Conservation (phyloP, 495 filamentous ascomycete species). For the Penicillium cosmopolitanum region DNA sequence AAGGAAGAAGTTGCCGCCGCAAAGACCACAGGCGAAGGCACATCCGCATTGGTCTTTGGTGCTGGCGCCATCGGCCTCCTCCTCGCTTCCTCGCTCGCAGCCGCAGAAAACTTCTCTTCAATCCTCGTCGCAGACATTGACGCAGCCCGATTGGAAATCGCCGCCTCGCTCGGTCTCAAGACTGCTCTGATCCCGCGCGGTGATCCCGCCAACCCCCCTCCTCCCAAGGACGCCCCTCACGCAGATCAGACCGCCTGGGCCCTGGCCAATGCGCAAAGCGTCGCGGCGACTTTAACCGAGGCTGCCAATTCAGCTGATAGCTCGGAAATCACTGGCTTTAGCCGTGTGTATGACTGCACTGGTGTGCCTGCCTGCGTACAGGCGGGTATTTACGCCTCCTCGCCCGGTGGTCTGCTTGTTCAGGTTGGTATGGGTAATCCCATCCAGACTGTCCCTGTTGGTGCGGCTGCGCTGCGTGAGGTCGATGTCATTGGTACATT, state of each 20-base stretch:
- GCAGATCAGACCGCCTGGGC: slow-evolving; percentile 46
- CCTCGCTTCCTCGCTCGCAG: slow-evolving; percentile 62
- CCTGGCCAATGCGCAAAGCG: slow-evolving; percentile 41
- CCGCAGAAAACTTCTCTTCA: slow-evolving; percentile 68
- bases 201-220: slow-evolving; percentile 37
- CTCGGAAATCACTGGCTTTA: slow-evolving; percentile 57
- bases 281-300: slow-evolving; percentile 46
- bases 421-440: slow-evolving; percentile 96
- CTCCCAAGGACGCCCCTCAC: slow-evolving; percentile 41
- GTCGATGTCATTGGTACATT: slow-evolving; percentile 94
- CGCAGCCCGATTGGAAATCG: slow-evolving; percentile 69
- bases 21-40: slow-evolving; percentile 29
- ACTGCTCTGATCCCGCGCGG: slow-evolving; percentile 61
- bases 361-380: slow-evolving; percentile 87
- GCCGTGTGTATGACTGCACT: slow-evolving; percentile 87
- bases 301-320: slow-evolving; percentile 44
- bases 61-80: slow-evolving; percentile 81
- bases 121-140: slow-evolving; percentile 85
- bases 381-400: slow-evolving; percentile 80
- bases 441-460: slow-evolving; percentile 82
- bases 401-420: slow-evolving; percentile 78
- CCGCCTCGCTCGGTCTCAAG: slow-evolving; percentile 64
- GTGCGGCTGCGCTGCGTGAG: slow-evolving; percentile 82
- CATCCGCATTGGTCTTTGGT: slow-evolving; percentile 73
- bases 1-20: slow-evolving; percentile 31